Evolutionary conservation across 2,329 filamentous ascomycete species (phyloP).

Genomic region (Colletotrichum sansevieriae): DNA sequence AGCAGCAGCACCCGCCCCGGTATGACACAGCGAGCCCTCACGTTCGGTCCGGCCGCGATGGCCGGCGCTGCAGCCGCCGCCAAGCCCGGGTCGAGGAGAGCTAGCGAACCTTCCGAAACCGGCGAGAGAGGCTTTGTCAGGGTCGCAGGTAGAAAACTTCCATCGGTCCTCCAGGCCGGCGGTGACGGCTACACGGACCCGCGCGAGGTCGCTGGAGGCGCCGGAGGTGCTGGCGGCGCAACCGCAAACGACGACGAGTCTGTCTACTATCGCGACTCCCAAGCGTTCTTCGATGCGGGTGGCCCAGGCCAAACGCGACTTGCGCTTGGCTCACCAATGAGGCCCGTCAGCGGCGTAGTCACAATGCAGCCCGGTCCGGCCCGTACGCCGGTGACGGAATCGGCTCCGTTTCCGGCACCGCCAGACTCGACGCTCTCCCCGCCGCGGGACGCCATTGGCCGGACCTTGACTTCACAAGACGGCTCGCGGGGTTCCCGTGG

Average conservation of each 20-base stretch:
- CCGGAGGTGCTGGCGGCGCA: background rate
- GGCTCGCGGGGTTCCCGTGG: constrained; percentile 48
- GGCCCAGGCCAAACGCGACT: constrained; percentile 51
- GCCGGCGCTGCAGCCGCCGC: constrained; percentile 36
- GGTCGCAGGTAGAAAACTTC: constrained; percentile 74
- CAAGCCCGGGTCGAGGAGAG: constrained; percentile 52
- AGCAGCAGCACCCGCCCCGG: constrained; percentile 33
- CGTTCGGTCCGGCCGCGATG: constrained; percentile 47
- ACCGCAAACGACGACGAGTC: constrained; percentile 56
- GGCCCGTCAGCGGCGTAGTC: constrained; percentile 71
- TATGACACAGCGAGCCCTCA: constrained; percentile 63
- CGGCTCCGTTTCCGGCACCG: constrained; percentile 61
- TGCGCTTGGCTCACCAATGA: constrained; percentile 69
- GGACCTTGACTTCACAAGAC: constrained; percentile 53
- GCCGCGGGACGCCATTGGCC: constrained; percentile 53
- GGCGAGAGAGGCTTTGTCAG: constrained; percentile 73
- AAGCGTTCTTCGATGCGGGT: constrained; percentile 57
- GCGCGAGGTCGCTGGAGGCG: constrained; percentile 48
- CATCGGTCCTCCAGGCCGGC: constrained; percentile 71
- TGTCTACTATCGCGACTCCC: constrained; percentile 67
- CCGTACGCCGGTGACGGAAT: constrained; percentile 70
- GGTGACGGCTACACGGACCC: constrained; percentile 73
- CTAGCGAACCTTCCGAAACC: constrained; percentile 49
- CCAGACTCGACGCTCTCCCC: constrained; percentile 39
- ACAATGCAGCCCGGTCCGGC: constrained; percentile 75